These are phyloP conservation scores for Geosmithia putterillii DNA, from an alignment of 2,329 filamentous ascomycete genomes.

Conservation along the genomic window DNA sequence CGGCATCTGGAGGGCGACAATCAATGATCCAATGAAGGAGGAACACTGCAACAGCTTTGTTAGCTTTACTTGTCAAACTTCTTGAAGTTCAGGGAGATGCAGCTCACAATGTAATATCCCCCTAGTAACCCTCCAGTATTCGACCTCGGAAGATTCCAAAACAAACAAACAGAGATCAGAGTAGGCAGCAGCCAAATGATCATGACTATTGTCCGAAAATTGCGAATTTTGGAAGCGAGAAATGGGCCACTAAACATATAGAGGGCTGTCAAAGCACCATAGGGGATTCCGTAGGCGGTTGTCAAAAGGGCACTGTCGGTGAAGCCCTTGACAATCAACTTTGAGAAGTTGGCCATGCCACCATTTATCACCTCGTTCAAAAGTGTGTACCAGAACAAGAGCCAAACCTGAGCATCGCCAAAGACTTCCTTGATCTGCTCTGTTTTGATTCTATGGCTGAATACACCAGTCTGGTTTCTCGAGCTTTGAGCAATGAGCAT, in stretches of 20 bases:
- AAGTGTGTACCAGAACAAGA: conserved; percentile 19
- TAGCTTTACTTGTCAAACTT: neutral
- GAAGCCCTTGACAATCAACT: conserved; percentile 19
- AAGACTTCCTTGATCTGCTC: conserved; percentile 24
- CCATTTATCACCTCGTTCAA: conserved; percentile 10
- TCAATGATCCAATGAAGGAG: conserved; percentile 33
- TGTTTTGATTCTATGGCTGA: conserved; percentile 23
- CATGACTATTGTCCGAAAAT: conserved; percentile 7
- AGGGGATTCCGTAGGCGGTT: conserved; percentile 25
- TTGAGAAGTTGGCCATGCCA: conserved; percentile 11
- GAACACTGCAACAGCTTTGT: conserved; percentile 2
- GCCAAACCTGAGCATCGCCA: conserved; percentile 23
- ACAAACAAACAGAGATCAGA: conserved; percentile 1
- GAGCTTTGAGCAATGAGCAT: conserved; percentile 49
- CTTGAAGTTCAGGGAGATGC: neutral
- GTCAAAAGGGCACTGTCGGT: conserved; percentile 17
- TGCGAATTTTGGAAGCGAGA: conserved; percentile 3
- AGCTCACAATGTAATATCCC: conserved; percentile 10
- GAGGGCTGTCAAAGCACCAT: conserved; percentile 4
- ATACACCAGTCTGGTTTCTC: conserved; percentile 22
- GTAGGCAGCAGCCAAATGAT: conserved; percentile 5
- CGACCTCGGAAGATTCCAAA: conserved; percentile 3
- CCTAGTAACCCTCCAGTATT: conserved; percentile 13
- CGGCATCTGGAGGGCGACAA: conserved; percentile 36
- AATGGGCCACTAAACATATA: conserved; percentile 5